Evolutionary conservation across 495 filamentous ascomycete genomes (phyloP).

Genomic region (Xylaria scruposa): DNA sequence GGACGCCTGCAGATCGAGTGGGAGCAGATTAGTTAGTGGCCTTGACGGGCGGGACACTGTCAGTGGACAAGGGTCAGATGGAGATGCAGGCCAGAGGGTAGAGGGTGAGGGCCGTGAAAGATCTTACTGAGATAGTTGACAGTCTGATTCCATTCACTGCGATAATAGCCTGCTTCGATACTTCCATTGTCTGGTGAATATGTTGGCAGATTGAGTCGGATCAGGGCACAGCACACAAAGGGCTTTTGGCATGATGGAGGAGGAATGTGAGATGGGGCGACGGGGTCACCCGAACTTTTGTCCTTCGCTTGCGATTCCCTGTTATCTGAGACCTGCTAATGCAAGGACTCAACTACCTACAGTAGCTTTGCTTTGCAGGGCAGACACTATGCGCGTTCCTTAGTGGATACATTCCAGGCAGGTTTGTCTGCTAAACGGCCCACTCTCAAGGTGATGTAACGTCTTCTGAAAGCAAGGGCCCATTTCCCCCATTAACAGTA

Average conservation of each 20-base stretch:
- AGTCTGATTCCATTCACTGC: not conserved
- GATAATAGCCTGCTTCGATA: not conserved
- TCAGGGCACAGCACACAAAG: not conserved
- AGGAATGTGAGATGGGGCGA: conserved; percentile 19
- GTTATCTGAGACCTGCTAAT: conserved; percentile 10
- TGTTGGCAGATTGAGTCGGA: not conserved
- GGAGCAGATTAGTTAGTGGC: not conserved
- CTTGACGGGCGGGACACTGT: not conserved
- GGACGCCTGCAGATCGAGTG: not conserved
- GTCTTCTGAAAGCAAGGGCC: not conserved
- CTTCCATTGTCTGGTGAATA: conserved; percentile 2
- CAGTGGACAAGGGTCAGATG: not conserved
- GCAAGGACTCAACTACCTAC: not conserved
- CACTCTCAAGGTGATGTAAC: not conserved
- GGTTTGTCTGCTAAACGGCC: not conserved
- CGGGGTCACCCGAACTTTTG: conserved; percentile 2
- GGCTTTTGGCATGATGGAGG: conserved; percentile 14
- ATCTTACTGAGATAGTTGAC: not conserved
- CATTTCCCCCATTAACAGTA: not conserved
- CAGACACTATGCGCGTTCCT: not conserved
- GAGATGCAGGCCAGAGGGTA: not conserved
- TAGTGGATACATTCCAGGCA: not conserved
- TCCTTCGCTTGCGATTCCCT: conserved; percentile 10
- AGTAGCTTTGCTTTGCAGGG: not conserved
- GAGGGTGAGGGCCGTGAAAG: not conserved